phyloP scores from a whole-genome alignment of 2,329 filamentous ascomycete species.

The Microdochium bolleyi region DNA sequence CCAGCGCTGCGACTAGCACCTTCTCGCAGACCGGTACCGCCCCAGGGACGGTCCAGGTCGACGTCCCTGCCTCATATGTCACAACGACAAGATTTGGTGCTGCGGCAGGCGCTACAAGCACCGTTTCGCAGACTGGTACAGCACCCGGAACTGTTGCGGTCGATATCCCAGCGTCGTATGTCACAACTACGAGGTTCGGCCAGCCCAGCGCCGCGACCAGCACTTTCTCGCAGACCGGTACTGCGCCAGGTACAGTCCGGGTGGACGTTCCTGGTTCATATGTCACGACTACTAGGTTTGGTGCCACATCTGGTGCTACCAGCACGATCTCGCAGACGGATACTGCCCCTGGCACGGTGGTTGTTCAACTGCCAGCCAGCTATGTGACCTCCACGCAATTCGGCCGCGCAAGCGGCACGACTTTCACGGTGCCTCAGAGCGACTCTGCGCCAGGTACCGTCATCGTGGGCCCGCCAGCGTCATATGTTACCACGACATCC shows the following conservation, averaged over 20 bases:
- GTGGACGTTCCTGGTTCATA: background rate
- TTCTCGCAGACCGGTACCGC: background rate
- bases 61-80: background rate
- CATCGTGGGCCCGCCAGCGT: background rate
- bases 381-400: background rate
- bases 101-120: background rate
- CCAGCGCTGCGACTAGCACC: background rate
- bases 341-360: background rate
- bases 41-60: background rate
- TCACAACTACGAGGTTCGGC: background rate
- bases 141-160: background rate
- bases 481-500: background rate
- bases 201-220: background rate
- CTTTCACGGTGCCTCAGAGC: background rate
- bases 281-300: background rate
- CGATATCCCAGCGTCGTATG: background rate
- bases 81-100: background rate
- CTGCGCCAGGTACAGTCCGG: background rate
- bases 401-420: background rate
- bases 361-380: background rate
- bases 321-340: background rate
- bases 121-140: background rate
- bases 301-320: background rate
- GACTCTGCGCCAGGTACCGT: background rate
- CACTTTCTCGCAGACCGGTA: background rate